A percentile compares a stretch with the other conserved stretches of the same genome.
phyloP scores from a whole-genome alignment of 2,329 filamentous ascomycete genomes.

The Aureobasidium sp. region DNA sequence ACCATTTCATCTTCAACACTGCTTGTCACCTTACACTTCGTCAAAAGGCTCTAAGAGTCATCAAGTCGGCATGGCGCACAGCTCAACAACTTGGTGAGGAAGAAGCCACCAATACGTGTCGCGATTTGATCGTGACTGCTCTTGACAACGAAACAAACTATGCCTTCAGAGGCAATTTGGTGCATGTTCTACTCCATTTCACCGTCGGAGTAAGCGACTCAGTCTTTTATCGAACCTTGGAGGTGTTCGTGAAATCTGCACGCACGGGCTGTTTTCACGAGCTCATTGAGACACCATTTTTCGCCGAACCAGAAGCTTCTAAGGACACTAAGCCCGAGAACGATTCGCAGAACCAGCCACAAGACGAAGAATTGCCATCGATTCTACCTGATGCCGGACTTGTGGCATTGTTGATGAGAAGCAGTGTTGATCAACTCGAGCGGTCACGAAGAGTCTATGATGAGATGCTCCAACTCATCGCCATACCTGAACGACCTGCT shows the following conservation, averaged over 20 bases:
- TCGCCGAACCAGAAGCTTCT: neutral
- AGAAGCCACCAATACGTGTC: constrained; percentile 4
- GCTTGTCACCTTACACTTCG: neutral
- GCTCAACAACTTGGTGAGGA: constrained; percentile 13
- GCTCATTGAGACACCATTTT: constrained; percentile 2
- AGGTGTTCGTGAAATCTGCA: constrained; percentile 6
- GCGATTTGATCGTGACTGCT: neutral
- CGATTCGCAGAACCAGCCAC: neutral
- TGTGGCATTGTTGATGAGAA: constrained; percentile 16
- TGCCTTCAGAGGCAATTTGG: constrained; percentile 7
- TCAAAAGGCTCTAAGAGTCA: constrained; percentile 9
- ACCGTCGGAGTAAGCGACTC: neutral
- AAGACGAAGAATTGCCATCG: constrained; percentile 5
- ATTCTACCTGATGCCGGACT: constrained; percentile 14
- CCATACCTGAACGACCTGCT: constrained; percentile 26
- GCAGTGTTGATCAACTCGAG: constrained; percentile 12
- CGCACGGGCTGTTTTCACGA: neutral
- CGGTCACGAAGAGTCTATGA: constrained; percentile 17
- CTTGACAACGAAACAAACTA: constrained; percentile 10
- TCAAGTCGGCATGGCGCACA: constrained; percentile 2
- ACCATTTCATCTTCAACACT: constrained; percentile 4
- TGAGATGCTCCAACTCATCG: constrained; percentile 24
- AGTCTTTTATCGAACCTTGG: neutral
- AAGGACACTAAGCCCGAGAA: neutral
- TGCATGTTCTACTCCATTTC: constrained; percentile 5